Evolutionary conservation across 108 stramenopile species (phyloP).

Genomic region (Aurantiochytrium sp.): DNA sequence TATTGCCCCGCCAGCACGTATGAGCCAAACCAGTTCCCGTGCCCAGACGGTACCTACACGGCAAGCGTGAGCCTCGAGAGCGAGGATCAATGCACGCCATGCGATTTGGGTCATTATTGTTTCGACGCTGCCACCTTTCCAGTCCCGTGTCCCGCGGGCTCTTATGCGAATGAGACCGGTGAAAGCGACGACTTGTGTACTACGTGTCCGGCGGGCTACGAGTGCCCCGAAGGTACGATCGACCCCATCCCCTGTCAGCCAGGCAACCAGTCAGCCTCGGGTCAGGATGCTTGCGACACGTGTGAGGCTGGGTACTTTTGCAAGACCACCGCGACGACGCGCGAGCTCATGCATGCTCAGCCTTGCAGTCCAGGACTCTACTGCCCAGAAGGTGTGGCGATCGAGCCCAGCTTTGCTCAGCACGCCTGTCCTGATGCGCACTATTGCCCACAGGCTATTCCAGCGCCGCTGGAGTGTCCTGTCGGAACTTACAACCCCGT

Average conservation of each 20-base stretch:
- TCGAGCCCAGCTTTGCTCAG: slow-evolving; percentile 20
- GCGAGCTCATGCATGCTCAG: slow-evolving; percentile 16
- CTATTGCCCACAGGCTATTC: slow-evolving; percentile 22
- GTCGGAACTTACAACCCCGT: slow-evolving; percentile 40
- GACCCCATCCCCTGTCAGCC: neutral
- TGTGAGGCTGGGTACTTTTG: slow-evolving; percentile 11
- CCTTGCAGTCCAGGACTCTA: slow-evolving; percentile 27
- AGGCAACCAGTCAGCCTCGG: neutral
- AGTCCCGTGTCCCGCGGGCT: slow-evolving; percentile 35
- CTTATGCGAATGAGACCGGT: slow-evolving; percentile 24
- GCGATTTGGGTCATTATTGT: slow-evolving; percentile 49
- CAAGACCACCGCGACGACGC: neutral
- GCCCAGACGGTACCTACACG: slow-evolving; percentile 38
- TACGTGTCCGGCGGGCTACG: slow-evolving; percentile 35
- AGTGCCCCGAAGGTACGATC: slow-evolving; percentile 30
- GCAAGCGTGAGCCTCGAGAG: neutral
- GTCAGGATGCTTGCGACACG: neutral
- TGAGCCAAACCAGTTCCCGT: slow-evolving; percentile 14
- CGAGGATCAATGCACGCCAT: slow-evolving; percentile 27
- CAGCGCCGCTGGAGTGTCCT: slow-evolving; percentile 30
- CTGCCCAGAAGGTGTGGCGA: slow-evolving; percentile 27
- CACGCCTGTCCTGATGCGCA: slow-evolving; percentile 39
- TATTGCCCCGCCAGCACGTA: slow-evolving; percentile 38
- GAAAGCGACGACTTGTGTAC: neutral
- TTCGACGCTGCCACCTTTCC: slow-evolving; percentile 23